Percentiles rank a stretch among this genome's conserved stretches.
Evolutionary conservation across 192 early-diverging fungal species (phyloP).

Genomic region (Gaertneriomyces semiglobifer): DNA sequence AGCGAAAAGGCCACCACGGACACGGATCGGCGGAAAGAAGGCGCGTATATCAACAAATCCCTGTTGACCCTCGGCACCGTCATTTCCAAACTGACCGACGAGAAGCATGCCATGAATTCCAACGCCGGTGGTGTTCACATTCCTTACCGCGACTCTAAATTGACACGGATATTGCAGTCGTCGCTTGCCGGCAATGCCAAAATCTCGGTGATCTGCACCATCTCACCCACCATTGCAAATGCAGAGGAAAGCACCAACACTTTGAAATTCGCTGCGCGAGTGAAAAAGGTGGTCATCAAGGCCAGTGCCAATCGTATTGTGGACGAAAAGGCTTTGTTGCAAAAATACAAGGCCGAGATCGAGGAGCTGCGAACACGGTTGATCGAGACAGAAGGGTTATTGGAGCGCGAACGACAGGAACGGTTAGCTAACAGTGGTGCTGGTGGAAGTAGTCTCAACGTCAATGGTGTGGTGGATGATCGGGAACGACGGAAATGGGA

Average conservation of each 20-base stretch:
- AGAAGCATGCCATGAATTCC: slow-evolving; percentile 18
- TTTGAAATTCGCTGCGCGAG: slow-evolving; percentile 89
- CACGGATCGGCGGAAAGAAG: slow-evolving; percentile 86
- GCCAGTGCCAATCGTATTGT: slow-evolving; percentile 77
- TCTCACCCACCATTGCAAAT: slow-evolving; percentile 70
- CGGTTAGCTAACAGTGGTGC: slow-evolving; percentile 15
- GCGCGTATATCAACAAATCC: slow-evolving; percentile 92
- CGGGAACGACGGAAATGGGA: slow-evolving; percentile 41
- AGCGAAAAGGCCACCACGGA: slow-evolving; percentile 89
- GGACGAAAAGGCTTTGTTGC: slow-evolving; percentile 80
- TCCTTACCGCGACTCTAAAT: slow-evolving; percentile 94
- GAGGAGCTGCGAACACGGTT: slow-evolving; percentile 67
- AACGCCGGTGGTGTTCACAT: slow-evolving; percentile 55
- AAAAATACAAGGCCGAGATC: slow-evolving; percentile 81
- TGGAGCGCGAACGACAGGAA: slow-evolving; percentile 45
- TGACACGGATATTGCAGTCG: slow-evolving; percentile 90
- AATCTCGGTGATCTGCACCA: slow-evolving; percentile 89
- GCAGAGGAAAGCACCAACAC: slow-evolving; percentile 88
- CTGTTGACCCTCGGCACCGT: slow-evolving; percentile 89
- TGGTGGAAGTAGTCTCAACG: not conserved
- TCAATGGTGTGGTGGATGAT: not conserved
- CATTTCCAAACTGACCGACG: slow-evolving; percentile 84
- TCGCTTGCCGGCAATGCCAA: slow-evolving; percentile 88
- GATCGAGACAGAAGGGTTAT: slow-evolving; percentile 50
- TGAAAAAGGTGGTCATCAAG: slow-evolving; percentile 81